Conservation (phyloP, 441 rosid genomes). For the Bruguiera hainesii region DNA sequence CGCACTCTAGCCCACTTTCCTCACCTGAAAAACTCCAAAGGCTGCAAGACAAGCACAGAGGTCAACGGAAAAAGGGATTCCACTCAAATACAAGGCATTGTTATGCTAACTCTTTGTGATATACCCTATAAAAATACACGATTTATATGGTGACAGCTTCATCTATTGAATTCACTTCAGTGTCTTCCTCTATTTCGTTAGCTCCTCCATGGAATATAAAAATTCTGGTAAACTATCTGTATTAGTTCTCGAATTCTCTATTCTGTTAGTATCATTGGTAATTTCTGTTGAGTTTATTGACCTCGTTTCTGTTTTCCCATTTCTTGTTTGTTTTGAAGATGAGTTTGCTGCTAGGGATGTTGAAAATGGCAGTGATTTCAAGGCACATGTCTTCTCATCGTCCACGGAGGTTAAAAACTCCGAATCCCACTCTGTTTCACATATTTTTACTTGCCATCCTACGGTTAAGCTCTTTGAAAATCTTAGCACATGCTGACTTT, state of each 20-base stretch:
- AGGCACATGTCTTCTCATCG: conserved; percentile 59
- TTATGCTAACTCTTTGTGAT: not conserved
- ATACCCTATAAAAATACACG: not conserved
- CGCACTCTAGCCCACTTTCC: not conserved
- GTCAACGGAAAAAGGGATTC: conserved; percentile 23
- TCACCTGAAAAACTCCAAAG: not conserved
- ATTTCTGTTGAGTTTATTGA: not conserved
- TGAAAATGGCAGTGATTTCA: conserved; percentile 31
- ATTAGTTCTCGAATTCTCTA: not conserved
- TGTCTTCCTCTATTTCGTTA: conserved; percentile 5
- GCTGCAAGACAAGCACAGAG: conserved; percentile 13
- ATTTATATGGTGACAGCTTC: not conserved
- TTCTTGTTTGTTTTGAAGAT: conserved; percentile 21
- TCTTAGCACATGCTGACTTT: not conserved
- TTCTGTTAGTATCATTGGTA: not conserved
- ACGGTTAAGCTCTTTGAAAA: not conserved
- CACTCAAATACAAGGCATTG: not conserved
- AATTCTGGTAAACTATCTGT: conserved; percentile 22
- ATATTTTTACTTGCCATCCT: not conserved
- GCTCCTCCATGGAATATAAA: conserved; percentile 22
- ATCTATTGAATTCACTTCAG: not conserved
- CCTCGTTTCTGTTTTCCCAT: conserved; percentile 7
- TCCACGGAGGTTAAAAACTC: conserved; percentile 54
- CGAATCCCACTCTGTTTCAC: not conserved
- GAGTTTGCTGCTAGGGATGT: conserved; percentile 26